phyloP scores from a whole-genome alignment of 2,329 filamentous ascomycete genomes.

The Diaporthe citrichinensis region DNA sequence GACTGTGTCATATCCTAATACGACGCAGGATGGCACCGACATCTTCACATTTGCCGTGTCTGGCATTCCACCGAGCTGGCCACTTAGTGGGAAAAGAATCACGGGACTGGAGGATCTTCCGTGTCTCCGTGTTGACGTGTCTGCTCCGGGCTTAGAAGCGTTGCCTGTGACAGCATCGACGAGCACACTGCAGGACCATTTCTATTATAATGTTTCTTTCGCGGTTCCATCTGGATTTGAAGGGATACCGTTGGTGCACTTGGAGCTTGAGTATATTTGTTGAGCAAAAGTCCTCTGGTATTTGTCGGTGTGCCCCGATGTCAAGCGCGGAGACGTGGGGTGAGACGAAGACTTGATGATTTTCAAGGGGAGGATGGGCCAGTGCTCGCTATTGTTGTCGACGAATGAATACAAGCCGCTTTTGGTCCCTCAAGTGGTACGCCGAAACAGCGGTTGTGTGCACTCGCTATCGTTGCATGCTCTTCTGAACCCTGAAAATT shows the following conservation, averaged over 20 bases:
- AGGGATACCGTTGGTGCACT: constrained; percentile 45
- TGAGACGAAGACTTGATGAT: background rate
- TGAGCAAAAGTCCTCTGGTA: background rate
- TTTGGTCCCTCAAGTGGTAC: background rate
- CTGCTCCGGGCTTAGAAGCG: constrained; percentile 54
- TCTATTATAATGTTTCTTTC: constrained; percentile 62
- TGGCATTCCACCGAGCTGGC: constrained; percentile 56
- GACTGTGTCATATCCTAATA: constrained; percentile 56
- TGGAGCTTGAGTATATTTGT: constrained; percentile 38
- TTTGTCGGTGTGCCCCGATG: no score
- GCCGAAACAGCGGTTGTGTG: no score
- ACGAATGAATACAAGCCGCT: background rate
- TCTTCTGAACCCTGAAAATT: background rate
- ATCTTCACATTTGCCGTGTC: constrained; percentile 57
- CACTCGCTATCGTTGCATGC: background rate
- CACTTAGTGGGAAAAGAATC: constrained; percentile 48
- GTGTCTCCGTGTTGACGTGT: constrained; percentile 56
- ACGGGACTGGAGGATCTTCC: constrained; percentile 53
- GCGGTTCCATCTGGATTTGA: constrained; percentile 56
- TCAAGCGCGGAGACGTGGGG: no score
- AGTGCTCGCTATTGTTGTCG: no score
- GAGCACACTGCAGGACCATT: constrained; percentile 59
- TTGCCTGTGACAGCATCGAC: constrained; percentile 47
- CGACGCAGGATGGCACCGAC: constrained; percentile 54
- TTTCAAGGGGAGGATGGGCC: no score